These are phyloP conservation scores for Chondrostereum purpureum DNA, from an alignment of 1,284 basidiomycete genomes.

Conservation along the genomic window DNA sequence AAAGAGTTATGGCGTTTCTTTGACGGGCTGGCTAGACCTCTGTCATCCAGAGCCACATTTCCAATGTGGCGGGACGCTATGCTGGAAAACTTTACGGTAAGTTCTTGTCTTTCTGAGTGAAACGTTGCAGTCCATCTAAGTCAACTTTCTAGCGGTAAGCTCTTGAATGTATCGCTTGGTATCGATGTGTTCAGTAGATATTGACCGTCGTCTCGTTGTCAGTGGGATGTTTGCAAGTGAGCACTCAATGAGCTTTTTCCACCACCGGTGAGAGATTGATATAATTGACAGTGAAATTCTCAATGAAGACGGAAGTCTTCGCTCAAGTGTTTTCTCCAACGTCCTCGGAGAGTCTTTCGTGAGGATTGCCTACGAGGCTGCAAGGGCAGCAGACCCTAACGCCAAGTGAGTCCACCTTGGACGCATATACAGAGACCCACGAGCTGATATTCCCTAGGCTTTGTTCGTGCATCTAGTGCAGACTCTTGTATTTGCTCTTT, in stretches of 20 bases:
- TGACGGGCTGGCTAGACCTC: constrained; percentile 18
- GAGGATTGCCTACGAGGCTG: constrained; percentile 33
- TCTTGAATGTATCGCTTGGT: no score
- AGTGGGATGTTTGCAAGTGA: constrained; percentile 37
- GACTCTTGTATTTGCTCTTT: no score
- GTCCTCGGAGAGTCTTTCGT: constrained; percentile 36
- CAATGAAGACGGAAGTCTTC: constrained; percentile 36
- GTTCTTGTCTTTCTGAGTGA: no score
- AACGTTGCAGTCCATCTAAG: no score
- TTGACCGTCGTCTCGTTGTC: background rate
- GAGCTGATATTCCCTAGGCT: no score
- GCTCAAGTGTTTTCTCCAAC: constrained; percentile 35
- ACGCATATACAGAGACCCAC: no score
- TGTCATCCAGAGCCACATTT: constrained; percentile 36
- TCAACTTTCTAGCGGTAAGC: background rate
- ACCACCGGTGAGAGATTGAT: no score
- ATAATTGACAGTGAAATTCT: constrained; percentile 38
- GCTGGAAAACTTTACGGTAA: constrained; percentile 34
- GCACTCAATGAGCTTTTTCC: no score
- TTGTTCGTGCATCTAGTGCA: no score
- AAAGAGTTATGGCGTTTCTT: background rate
- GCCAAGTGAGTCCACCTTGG: constrained; percentile 28
- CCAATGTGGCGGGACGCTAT: constrained; percentile 31
- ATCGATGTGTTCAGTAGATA: no score
- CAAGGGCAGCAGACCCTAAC: constrained; percentile 27